Evolutionary conservation across 1,284 basidiomycete genomes (phyloP).

Genomic region (Cutaneotrichosporon dermatis): DNA sequence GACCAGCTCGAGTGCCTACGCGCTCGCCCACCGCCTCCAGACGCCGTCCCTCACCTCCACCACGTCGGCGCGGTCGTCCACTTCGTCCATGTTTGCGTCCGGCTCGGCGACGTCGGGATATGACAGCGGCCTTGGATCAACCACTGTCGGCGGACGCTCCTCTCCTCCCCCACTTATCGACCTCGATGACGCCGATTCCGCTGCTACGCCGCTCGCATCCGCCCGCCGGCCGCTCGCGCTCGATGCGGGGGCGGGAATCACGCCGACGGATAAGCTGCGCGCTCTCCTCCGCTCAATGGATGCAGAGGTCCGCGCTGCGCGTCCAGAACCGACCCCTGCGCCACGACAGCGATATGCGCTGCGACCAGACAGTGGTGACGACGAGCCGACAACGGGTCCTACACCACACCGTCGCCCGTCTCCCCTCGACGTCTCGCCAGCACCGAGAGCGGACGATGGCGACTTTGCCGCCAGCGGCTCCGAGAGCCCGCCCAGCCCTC

Average conservation of each 20-base stretch:
- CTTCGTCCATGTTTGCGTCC: slow-evolving; percentile 13
- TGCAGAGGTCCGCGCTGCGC: slow-evolving; percentile 4
- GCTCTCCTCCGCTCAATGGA: slow-evolving; percentile 18
- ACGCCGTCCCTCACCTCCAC: slow-evolving; percentile 11
- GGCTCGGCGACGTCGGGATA: background rate
- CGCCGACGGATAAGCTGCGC: slow-evolving; percentile 17
- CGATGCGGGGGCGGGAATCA: slow-evolving; percentile 12
- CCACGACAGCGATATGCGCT: no score
- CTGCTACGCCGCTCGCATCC: background rate
- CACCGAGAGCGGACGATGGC: background rate
- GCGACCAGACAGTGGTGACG: no score
- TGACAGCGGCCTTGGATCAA: slow-evolving; percentile 7
- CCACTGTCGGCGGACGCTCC: slow-evolving; percentile 6
- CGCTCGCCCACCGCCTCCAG: slow-evolving; percentile 4
- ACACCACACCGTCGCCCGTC: background rate
- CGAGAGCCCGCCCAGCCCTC: slow-evolving; percentile 39
- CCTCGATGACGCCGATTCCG: slow-evolving; percentile 6
- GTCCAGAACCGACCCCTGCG: no score
- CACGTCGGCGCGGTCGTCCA: slow-evolving; percentile 9
- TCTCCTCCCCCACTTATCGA: slow-evolving; percentile 15
- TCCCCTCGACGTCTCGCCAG: no score
- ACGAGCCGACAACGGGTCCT: no score
- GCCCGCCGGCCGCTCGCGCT: slow-evolving; percentile 3
- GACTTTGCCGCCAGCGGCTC: background rate
- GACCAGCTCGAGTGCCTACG: background rate